Percentiles rank a stretch among this genome's conserved stretches.
These are phyloP conservation scores for Penicillium goetzii DNA, from an alignment of 495 filamentous ascomycete genomes.

Conservation along the genomic window DNA sequence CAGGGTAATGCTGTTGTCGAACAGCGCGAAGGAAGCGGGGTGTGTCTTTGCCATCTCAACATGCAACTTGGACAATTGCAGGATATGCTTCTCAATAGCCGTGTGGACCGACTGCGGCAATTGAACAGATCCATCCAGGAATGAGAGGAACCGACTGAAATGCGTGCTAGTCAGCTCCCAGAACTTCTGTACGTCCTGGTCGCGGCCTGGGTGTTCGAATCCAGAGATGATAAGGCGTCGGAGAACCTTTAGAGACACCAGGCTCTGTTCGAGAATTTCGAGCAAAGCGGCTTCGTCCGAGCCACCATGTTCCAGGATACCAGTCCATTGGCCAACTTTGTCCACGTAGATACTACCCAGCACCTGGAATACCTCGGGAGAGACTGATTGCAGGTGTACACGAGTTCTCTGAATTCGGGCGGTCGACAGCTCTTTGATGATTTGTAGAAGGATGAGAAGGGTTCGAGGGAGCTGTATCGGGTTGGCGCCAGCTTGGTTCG, in stretches of 20 bases:
- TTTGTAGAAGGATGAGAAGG: constrained; percentile 76
- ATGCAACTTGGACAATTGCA: constrained; percentile 91
- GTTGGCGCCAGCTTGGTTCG: constrained; percentile 47
- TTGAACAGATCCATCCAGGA: constrained; percentile 33
- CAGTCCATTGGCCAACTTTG: constrained; percentile 71
- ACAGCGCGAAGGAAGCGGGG: constrained; percentile 75
- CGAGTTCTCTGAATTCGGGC: constrained; percentile 72
- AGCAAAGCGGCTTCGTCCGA: constrained; percentile 61
- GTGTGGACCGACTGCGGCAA: constrained; percentile 42
- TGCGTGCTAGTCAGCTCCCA: constrained; percentile 75
- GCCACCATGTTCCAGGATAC: constrained; percentile 57
- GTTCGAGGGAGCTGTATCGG: constrained; percentile 66
- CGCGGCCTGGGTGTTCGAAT: constrained; percentile 81
- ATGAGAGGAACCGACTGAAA: constrained; percentile 66
- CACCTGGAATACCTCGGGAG: constrained; percentile 79
- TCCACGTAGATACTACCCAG: constrained; percentile 76
- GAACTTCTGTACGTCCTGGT: constrained; percentile 70
- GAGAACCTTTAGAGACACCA: constrained; percentile 77
- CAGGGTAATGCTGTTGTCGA: constrained; percentile 76
- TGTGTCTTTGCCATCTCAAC: constrained; percentile 77
- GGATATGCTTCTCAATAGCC: constrained; percentile 77
- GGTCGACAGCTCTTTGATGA: constrained; percentile 87
- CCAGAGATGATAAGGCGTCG: constrained; percentile 79
- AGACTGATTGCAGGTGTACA: constrained; percentile 69
- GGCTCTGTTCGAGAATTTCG: constrained; percentile 70